Percentiles rank a stretch among this genome's conserved stretches.
Evolutionary conservation across 768 basidiomycete species (phyloP).

Genomic region (Lentinus brumalis): DNA sequence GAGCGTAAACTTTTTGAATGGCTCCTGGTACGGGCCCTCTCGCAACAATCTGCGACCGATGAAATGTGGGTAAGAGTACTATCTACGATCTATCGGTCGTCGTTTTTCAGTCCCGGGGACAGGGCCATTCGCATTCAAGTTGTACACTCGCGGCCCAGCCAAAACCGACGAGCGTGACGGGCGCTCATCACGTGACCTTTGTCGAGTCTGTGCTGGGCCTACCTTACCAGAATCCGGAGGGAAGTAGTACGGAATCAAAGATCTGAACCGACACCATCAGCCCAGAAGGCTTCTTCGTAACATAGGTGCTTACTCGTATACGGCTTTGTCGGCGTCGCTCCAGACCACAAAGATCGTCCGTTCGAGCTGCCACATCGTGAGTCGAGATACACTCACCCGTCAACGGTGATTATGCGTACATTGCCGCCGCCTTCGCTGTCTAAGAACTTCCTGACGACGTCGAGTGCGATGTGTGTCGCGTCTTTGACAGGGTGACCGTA

Average conservation of each 20-base stretch:
- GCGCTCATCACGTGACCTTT: too few relatives aligned
- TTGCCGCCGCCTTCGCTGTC: constrained; percentile 52
- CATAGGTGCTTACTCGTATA: constrained; percentile 59
- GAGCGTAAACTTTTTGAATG: too few relatives aligned
- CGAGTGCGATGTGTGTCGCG: constrained; percentile 72
- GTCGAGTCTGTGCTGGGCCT: too few relatives aligned
- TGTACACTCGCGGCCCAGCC: too few relatives aligned
- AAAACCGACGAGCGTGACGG: too few relatives aligned
- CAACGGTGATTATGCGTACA: constrained; percentile 22
- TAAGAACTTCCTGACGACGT: constrained; percentile 55
- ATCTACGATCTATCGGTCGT: too few relatives aligned
- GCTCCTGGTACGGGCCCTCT: too few relatives aligned
- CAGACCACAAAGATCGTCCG: constrained; percentile 78
- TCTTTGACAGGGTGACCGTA: constrained; percentile 77
- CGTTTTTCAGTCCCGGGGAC: too few relatives aligned
- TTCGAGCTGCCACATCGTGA: constrained; percentile 45
- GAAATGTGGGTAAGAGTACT: too few relatives aligned
- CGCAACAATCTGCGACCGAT: too few relatives aligned
- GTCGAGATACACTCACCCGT: not conserved
- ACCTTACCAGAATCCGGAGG: constrained; percentile 34
- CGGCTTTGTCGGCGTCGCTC: constrained; percentile 59
- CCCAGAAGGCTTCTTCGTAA: too few relatives aligned
- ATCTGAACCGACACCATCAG: constrained; percentile 34
- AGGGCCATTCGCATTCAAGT: too few relatives aligned
- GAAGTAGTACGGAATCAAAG: constrained; percentile 67